phyloP scores from a whole-genome alignment of 139 green algal genomes.

The Picochlorum sp. region DNA sequence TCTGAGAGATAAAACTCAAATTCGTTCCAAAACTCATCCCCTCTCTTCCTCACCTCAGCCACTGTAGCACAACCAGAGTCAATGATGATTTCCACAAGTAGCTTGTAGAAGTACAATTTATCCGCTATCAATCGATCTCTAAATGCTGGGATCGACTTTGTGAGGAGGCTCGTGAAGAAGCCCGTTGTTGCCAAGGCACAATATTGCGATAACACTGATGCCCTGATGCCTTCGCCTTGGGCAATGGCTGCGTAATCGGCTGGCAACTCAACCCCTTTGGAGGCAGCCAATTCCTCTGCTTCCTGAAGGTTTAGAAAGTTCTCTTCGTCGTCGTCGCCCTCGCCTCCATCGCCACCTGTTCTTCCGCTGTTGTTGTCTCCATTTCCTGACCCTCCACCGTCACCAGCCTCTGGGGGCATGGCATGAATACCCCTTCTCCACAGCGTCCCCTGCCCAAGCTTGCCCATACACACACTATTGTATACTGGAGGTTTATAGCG shows the following conservation, averaged over 20 bases:
- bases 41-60: constrained; percentile 91
- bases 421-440: not conserved
- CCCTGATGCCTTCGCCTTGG: constrained; percentile 26
- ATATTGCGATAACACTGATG: constrained; percentile 31
- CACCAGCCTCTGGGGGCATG: not conserved
- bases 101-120: constrained; percentile 80
- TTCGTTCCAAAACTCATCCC: constrained; percentile 89
- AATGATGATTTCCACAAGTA: constrained; percentile 78
- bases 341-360: constrained; percentile 12
- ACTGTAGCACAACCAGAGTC: constrained; percentile 88
- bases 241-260: constrained; percentile 45
- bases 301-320: constrained; percentile 34
- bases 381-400: not conserved
- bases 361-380: constrained; percentile 17
- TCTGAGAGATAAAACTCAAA: constrained; percentile 97
- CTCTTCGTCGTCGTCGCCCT: constrained; percentile 37
- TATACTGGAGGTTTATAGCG: too few relatives aligned
- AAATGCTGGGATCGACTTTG: constrained; percentile 48
- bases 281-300: constrained; percentile 41
- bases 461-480: too few relatives aligned
- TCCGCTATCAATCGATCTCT: constrained; percentile 79
- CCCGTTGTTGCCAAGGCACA: constrained; percentile 22
- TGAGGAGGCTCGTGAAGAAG: constrained; percentile 42
- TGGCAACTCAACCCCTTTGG: constrained; percentile 44
- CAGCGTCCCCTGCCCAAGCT: not conserved